A percentile compares a stretch with the other conserved stretches of the same genome.
Evolutionary conservation across 2,329 filamentous ascomycete species (phyloP).

Genomic region (Clonostachys rosea): DNA sequence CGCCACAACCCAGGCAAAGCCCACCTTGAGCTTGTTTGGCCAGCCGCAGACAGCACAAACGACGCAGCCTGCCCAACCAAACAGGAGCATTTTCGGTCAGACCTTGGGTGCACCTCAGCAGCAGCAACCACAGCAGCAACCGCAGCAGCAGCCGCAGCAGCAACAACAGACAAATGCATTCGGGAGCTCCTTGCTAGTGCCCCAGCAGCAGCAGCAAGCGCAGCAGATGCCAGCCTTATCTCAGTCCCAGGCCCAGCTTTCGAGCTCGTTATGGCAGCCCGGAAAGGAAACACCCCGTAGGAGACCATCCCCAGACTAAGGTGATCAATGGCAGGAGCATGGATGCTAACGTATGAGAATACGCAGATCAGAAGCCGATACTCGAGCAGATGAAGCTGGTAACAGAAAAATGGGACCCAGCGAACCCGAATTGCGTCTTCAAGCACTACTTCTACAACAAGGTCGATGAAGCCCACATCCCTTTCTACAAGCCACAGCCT

Average conservation of each 20-base stretch:
- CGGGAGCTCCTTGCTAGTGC: constrained; percentile 21
- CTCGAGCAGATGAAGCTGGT: constrained; percentile 70
- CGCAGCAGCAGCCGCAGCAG: constrained; percentile 25
- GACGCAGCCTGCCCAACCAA: constrained; percentile 16
- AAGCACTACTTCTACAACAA: constrained; percentile 87
- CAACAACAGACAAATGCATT: constrained; percentile 29
- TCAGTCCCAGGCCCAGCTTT: constrained; percentile 40
- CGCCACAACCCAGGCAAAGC: constrained; percentile 19
- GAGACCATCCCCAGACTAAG: constrained; percentile 7
- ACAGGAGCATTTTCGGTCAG: constrained; percentile 20
- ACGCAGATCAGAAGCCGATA: constrained; percentile 61
- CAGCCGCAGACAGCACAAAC: constrained; percentile 27
- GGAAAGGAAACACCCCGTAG: constrained; percentile 44
- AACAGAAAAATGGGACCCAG: constrained; percentile 69
- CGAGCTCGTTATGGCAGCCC: constrained; percentile 48
- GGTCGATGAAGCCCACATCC: constrained; percentile 68
- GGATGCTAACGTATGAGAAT: background rate
- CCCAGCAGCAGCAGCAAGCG: constrained; percentile 25
- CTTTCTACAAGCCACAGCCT: constrained; percentile 67
- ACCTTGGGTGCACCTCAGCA: constrained; percentile 18
- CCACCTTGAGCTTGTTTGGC: constrained; percentile 24
- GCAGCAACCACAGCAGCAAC: constrained; percentile 12
- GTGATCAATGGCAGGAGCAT: background rate
- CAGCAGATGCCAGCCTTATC: constrained; percentile 35
- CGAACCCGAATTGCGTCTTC: constrained; percentile 65